Percentiles rank a stretch among this genome's conserved stretches.
These are phyloP conservation scores for Globisporangium uncinulatum DNA, from an alignment of 352 stramenopile genomes.

Conservation along the genomic window DNA sequence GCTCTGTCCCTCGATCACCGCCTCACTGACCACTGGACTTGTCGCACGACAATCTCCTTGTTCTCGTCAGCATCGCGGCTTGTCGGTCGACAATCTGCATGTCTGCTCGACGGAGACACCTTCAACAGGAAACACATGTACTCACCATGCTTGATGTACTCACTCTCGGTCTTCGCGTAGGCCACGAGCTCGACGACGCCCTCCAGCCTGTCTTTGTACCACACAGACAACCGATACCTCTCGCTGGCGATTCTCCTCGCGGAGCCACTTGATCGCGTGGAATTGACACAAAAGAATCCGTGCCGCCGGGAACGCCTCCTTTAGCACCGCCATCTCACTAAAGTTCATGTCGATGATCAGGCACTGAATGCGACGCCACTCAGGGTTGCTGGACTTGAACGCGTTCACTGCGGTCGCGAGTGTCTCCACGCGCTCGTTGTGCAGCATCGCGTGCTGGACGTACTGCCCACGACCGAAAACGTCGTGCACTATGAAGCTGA, in stretches of 20 bases:
- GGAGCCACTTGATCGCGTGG: not conserved
- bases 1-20: too few relatives aligned
- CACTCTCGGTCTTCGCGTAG: slow-evolving; percentile 11
- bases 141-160: slow-evolving; percentile 6
- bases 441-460: too few relatives aligned
- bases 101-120: not conserved
- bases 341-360: too few relatives aligned
- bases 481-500: not conserved
- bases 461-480: not conserved
- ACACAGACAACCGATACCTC: slow-evolving; percentile 11
- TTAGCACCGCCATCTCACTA: too few relatives aligned
- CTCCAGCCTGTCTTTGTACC: slow-evolving; percentile 17
- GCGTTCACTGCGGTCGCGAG: too few relatives aligned
- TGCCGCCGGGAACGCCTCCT: too few relatives aligned
- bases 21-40: too few relatives aligned
- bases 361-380: too few relatives aligned
- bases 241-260: slow-evolving; percentile 9
- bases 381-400: too few relatives aligned
- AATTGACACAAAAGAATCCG: too few relatives aligned
- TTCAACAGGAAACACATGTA: slow-evolving; percentile 11
- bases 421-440: too few relatives aligned
- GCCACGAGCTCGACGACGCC: slow-evolving; percentile 7
- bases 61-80: not conserved
- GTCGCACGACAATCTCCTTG: not conserved
- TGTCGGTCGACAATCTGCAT: not conserved